Percentiles rank a stretch among this genome's conserved stretches.
Conservation (phyloP, 2,329 filamentous ascomycete species). For the Colletotrichum australisinense region DNA sequence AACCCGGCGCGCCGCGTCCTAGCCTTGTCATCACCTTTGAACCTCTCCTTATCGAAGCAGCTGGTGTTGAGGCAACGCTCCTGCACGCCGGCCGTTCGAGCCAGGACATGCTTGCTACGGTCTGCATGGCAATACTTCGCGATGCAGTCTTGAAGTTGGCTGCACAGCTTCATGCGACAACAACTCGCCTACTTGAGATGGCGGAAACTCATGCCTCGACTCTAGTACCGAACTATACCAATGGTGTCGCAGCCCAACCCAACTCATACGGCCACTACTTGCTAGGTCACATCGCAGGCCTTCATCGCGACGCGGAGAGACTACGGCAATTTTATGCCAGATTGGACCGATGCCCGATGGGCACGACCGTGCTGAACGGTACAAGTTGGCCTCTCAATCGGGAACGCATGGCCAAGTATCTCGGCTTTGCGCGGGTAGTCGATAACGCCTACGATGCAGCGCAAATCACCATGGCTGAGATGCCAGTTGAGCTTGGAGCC, state of each 20-base stretch:
- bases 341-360: conserved; percentile 27
- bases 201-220: conserved; percentile 9
- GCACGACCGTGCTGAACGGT: conserved; percentile 27
- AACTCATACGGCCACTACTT: conserved; percentile 30
- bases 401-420: conserved; percentile 26
- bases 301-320: conserved; percentile 20
- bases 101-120: conserved; percentile 32
- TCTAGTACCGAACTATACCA: conserved; percentile 26
- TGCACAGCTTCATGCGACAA: conserved; percentile 19
- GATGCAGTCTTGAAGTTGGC: conserved; percentile 19
- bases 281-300: conserved; percentile 12
- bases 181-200: background rate
- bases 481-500: conserved; percentile 24
- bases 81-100: conserved; percentile 32
- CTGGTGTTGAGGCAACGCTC: conserved; percentile 24
- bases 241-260: conserved; percentile 27
- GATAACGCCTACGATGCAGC: conserved; percentile 32
- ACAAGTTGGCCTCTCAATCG: conserved; percentile 33
- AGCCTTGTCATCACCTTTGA: conserved; percentile 32
- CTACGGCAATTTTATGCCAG: conserved; percentile 19
- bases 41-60: conserved; percentile 23
- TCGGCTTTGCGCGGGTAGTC: conserved; percentile 23
- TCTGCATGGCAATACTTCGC: conserved; percentile 11
- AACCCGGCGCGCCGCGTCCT: conserved; percentile 17
- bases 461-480: conserved; percentile 20